Evolutionary conservation across 2,329 filamentous ascomycete species (phyloP).

Genomic region (Sordariomycetes sp.): DNA sequence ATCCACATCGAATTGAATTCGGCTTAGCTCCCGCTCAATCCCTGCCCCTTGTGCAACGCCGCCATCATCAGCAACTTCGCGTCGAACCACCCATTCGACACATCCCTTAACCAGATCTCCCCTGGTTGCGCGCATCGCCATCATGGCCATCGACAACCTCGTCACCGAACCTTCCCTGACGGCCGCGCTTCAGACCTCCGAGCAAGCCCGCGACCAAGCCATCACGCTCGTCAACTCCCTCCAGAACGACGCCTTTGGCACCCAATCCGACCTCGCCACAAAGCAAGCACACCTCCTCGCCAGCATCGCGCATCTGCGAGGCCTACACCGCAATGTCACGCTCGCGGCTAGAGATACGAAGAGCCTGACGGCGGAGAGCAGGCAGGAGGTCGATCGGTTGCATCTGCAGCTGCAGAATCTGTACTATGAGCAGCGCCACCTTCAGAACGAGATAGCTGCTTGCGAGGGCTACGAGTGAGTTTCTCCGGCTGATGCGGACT

Average conservation of each 20-base stretch:
- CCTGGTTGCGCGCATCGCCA: neutral
- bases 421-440: constrained; percentile 89
- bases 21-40: too few relatives aligned
- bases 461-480: constrained; percentile 88
- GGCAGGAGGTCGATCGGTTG: constrained; percentile 83
- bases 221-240: constrained; percentile 51
- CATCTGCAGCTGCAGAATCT: constrained; percentile 92
- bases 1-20: too few relatives aligned
- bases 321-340: constrained; percentile 73
- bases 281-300: constrained; percentile 75
- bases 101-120: too few relatives aligned
- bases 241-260: constrained; percentile 25
- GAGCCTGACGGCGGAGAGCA: constrained; percentile 71
- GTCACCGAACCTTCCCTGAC: constrained; percentile 43
- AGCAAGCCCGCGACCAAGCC: constrained; percentile 63
- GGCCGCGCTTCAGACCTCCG: constrained; percentile 63
- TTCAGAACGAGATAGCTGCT: constrained; percentile 80
- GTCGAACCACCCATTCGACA: neutral
- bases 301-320: constrained; percentile 70
- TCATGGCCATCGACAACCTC: constrained; percentile 21
- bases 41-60: too few relatives aligned
- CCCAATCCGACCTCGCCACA: constrained; percentile 48
- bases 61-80: too few relatives aligned
- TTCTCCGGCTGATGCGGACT: too few relatives aligned
- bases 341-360: constrained; percentile 81